Evolutionary conservation across 768 basidiomycete genomes (phyloP), one percentile per base, ranked within the genome.

Genomic region (Lactarius psammicola): DNA sequence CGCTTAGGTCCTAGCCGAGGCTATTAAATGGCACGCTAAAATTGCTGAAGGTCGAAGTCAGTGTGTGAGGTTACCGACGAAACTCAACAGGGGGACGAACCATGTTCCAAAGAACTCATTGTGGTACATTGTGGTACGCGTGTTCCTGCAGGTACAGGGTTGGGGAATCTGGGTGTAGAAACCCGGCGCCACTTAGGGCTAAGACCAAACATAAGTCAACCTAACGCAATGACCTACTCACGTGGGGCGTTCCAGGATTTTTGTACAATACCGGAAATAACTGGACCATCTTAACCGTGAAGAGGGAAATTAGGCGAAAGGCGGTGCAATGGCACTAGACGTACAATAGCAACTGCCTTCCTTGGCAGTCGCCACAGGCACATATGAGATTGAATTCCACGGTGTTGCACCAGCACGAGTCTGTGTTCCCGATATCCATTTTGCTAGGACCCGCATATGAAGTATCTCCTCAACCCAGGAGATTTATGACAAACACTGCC

Each of bases 41-140:
- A n/a, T n/a, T n/a, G n/a, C n/a, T n/a, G n/a, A n/a, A n/a, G 2
- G 36, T 10, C 36, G 11, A 36, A 36, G 1, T 36, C 1, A 10
- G 6, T 36, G 9, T 36, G 11, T 10, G 36, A 36, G 36, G 36
- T 36, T 36, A 10, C 11, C 36, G 36, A 36, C 1, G 36, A 7
- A 36, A 36, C 6, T 36, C 11, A 28, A 17, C 5, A 9, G 15
- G 20, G 13, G 26, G 30, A 57, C 65, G 34, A 33, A 66, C 65
- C 33, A 56, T 62, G 38, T 4, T 66, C 56, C 1, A 62, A 38
- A 66, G 65, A n/a, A 56, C 60, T 60, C n/a, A n/a, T n/a, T n/a
- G n/a, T n/a, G n/a, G n/a, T n/a, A n/a, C 65, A 66, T 4, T 30
- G 28, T 4, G 60, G 65, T 11, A 66, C 65, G 11, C 56, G 28